Conservation (phyloP, 2,329 filamentous ascomycete species). For the Fusarium sulawesiense region DNA sequence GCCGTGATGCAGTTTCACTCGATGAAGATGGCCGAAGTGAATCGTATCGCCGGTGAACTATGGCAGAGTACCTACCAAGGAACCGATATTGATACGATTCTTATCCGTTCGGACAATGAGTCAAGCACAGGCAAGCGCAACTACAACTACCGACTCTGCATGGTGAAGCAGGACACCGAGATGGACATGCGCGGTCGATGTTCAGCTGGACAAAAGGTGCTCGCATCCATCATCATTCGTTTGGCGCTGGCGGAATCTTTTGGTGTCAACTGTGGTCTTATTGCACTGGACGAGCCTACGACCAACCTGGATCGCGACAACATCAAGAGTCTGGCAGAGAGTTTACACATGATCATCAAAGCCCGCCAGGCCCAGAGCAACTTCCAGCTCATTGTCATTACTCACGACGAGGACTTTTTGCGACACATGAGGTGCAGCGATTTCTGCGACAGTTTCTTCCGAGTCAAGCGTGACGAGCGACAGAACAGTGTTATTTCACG, state of each 20-base stretch:
- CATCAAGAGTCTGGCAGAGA: slow-evolving; percentile 87
- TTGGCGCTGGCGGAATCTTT: slow-evolving; percentile 96
- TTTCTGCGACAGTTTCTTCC: slow-evolving; percentile 92
- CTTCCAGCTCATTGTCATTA: slow-evolving; percentile 98
- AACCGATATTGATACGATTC: slow-evolving; percentile 95
- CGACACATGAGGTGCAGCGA: slow-evolving; percentile 93
- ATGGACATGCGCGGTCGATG: slow-evolving; percentile 99
- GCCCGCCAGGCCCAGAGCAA: slow-evolving; percentile 86
- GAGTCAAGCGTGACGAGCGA: slow-evolving; percentile 82
- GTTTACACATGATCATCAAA: slow-evolving; percentile 88
- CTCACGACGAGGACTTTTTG: slow-evolving; percentile 97
- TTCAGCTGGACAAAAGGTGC: slow-evolving; percentile 94
- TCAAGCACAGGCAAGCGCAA: slow-evolving; percentile 76
- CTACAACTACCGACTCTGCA: slow-evolving; percentile 98
- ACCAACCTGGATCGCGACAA: slow-evolving; percentile 97
- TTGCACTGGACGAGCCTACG: slow-evolving; percentile 96
- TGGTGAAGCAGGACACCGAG: slow-evolving; percentile 96
- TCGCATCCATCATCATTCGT: slow-evolving; percentile 97
- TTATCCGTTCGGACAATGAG: slow-evolving; percentile 93
- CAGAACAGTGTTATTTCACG: slow-evolving; percentile 90
- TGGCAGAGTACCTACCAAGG: slow-evolving; percentile 98
- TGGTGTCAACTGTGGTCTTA: slow-evolving; percentile 93
- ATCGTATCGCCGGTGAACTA: slow-evolving; percentile 92
- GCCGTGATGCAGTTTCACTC: slow-evolving; percentile 98
- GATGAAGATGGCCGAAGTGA: slow-evolving; percentile 98